Evolutionary conservation across 1,284 basidiomycete genomes (phyloP).

Genomic region (Naganishia cerealis): DNA sequence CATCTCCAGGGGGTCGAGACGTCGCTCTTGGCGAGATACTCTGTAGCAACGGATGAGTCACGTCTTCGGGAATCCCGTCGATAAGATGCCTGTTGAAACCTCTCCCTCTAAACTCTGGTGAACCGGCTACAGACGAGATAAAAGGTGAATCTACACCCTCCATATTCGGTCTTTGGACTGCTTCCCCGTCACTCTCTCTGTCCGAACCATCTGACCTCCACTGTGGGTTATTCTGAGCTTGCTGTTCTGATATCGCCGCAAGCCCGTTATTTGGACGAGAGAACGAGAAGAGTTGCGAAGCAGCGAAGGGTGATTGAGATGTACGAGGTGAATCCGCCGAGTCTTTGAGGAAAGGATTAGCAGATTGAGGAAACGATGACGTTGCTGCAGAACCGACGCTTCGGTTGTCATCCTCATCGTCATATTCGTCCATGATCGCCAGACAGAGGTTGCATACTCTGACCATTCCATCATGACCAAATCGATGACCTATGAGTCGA

Average conservation of each 20-base stretch:
- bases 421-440: conserved; percentile 75
- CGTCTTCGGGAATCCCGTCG: neutral
- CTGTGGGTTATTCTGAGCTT: conserved; percentile 33
- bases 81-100: conserved; percentile 8
- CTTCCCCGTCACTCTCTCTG: conserved; percentile 11
- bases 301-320: conserved; percentile 77
- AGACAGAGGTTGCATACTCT: conserved; percentile 92
- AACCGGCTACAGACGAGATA: conserved; percentile 11
- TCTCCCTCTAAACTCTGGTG: conserved; percentile 29
- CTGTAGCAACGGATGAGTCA: conserved; percentile 31
- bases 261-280: conserved; percentile 42
- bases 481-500: conserved; percentile 62
- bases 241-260: conserved; percentile 48
- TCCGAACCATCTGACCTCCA: conserved; percentile 13
- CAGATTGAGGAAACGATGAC: conserved; percentile 32
- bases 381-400: conserved; percentile 69
- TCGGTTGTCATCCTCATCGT: conserved; percentile 71
- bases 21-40: conserved; percentile 10
- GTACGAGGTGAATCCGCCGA: conserved; percentile 10
- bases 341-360: conserved; percentile 18
- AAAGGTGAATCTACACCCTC: conserved; percentile 25
- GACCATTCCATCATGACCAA: conserved; percentile 87
- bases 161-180: neutral
- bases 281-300: conserved; percentile 70
- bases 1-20: conserved; percentile 35